A percentile compares a stretch with the other conserved stretches of the same genome.
Evolutionary conservation across 2,329 filamentous ascomycete genomes (phyloP).

Genomic region (Aspergillus fructus): DNA sequence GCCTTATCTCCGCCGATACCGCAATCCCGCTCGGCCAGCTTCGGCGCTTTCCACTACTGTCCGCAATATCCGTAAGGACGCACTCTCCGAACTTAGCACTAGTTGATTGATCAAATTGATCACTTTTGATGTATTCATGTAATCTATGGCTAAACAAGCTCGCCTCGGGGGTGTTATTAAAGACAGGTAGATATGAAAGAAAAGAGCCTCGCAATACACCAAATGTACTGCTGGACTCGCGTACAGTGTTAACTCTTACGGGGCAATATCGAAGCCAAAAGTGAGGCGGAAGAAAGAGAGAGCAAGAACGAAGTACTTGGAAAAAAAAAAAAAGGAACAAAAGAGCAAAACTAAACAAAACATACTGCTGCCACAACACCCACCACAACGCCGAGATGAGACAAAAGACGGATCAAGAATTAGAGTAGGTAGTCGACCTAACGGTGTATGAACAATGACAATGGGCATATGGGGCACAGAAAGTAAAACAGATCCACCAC

Average conservation of each 20-base stretch:
- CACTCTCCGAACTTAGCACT: neutral
- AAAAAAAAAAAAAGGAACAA: neutral
- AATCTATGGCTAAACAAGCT: conserved; percentile 8
- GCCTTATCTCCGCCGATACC: conserved; percentile 3
- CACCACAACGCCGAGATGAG: conserved; percentile 20
- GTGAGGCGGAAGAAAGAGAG: neutral
- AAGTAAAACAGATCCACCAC: conserved; percentile 6
- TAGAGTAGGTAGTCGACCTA: conserved; percentile 13
- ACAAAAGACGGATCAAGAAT: conserved; percentile 2
- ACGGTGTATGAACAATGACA: conserved; percentile 5
- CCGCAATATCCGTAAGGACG: too few relatives aligned
- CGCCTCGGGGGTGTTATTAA: neutral
- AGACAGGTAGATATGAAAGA: conserved; percentile 4
- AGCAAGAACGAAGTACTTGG: neutral
- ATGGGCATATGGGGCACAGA: conserved; percentile 7
- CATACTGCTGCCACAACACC: conserved; percentile 14
- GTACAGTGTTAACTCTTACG: conserved; percentile 1
- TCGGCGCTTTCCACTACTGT: neutral
- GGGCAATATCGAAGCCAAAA: conserved; percentile 7
- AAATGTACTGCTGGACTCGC: conserved; percentile 2
- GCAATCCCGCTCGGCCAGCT: neutral
- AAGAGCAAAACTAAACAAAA: conserved; percentile 4
- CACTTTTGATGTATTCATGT: neutral
- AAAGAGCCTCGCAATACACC: neutral
- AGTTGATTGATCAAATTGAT: neutral